phyloP scores from a whole-genome alignment of 1,139 yeast genomes.

The Suhomyces ambrosiae region DNA sequence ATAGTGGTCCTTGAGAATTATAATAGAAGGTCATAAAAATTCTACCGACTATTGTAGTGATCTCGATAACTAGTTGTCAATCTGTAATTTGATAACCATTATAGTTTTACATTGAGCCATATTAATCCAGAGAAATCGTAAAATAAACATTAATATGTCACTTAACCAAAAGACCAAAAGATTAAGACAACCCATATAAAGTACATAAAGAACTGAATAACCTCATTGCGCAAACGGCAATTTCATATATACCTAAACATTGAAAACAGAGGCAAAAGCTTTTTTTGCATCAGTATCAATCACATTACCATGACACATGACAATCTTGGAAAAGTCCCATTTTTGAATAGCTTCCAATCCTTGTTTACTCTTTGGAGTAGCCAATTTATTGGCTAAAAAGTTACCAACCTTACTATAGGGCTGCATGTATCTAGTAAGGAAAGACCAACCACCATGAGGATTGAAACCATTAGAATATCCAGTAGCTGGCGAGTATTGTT shows the following conservation, averaged over 20 bases:
- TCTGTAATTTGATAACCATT: too few relatives aligned
- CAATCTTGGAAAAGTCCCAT: slow-evolving; percentile 27
- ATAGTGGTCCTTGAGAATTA: too few relatives aligned
- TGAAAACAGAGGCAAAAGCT: slow-evolving; percentile 22
- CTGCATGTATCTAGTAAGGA: slow-evolving; percentile 23
- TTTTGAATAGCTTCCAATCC: slow-evolving; percentile 23
- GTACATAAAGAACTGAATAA: too few relatives aligned
- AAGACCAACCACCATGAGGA: slow-evolving; percentile 27
- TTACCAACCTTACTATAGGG: slow-evolving; percentile 29
- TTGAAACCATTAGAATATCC: slow-evolving; percentile 23
- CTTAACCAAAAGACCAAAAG: too few relatives aligned
- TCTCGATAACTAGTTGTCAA: too few relatives aligned
- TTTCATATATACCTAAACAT: slow-evolving; percentile 1
- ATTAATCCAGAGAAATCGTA: too few relatives aligned
- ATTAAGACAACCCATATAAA: too few relatives aligned
- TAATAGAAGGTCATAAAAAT: too few relatives aligned
- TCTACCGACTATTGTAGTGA: too few relatives aligned
- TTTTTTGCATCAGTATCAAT: slow-evolving; percentile 24
- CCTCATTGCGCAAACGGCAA: background rate
- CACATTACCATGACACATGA: slow-evolving; percentile 30
- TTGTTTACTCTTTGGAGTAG: slow-evolving; percentile 17
- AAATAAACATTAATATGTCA: too few relatives aligned
- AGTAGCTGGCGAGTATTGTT: slow-evolving; percentile 25
- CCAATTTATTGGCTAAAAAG: slow-evolving; percentile 31
- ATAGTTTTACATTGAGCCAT: too few relatives aligned